Evolutionary conservation across 371 early-diverging fungal species (phyloP), one percentile per base, ranked within the genome.

Genomic region (Rhizopus arrhizus): DNA sequence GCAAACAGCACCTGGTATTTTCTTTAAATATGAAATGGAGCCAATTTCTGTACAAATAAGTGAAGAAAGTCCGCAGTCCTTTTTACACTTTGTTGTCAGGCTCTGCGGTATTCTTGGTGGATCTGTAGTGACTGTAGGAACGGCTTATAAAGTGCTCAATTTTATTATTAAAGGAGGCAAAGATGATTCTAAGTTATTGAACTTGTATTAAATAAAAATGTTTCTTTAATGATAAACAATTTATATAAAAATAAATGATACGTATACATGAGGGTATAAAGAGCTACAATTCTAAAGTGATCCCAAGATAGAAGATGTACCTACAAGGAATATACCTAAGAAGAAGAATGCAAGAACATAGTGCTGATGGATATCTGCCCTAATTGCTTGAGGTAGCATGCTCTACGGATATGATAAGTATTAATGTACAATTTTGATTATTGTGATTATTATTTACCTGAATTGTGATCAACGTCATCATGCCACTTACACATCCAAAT

Each of bases 21-120:
- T 95, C 62, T 89, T 97, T 62, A 91, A 91, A 66, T 97, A 95
- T 67, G 88, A 91, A 50, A 86, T 96, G 61, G 96, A 96, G 68
- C 91, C 98, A 12, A 85, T 96, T 51, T 83, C 89, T 0, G 89
- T 96, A 0, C 85, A 85, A 12, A 85, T 97, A 29, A 86, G 86
- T 7, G 93, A 93, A 62, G 66, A 72, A 3, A 70, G 86, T 7
- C 72, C 67, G 36, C 56, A 59, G 29, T 77, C 86, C 8, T 81
- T 95, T 55, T 46, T 85, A 8, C 87, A 85, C 58, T 91, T 97
- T 56, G 40, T 94, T 38, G 90, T 91, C 4, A 78, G 95, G n/a
- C 65, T 95, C 13, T 94, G 94, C 59, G 95, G 94, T 16, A 89
- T 95, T 31, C 70, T 94, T 47, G 95, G 96, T 57, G 97, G 96